These are phyloP conservation scores for Pseudogymnoascus sp. DNA, from an alignment of 2,329 filamentous ascomycete species.

Conservation along the genomic window DNA sequence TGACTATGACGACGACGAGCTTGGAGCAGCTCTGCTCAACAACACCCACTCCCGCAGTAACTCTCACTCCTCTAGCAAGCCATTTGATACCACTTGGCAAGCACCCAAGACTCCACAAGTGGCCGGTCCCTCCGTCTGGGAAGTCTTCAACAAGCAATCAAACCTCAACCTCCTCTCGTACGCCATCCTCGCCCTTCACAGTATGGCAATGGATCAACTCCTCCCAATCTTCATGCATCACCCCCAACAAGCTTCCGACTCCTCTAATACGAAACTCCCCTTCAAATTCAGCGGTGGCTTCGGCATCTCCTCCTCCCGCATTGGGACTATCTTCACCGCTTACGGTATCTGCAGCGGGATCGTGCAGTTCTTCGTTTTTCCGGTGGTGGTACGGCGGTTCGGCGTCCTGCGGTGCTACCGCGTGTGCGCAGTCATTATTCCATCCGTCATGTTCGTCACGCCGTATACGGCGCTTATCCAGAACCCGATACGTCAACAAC, in stretches of 20 bases:
- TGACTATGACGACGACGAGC: constrained; percentile 44
- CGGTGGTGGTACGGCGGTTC: constrained; percentile 59
- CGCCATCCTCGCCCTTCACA: constrained; percentile 71
- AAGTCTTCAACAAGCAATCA: constrained; percentile 68
- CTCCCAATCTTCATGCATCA: constrained; percentile 85
- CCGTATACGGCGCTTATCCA: constrained; percentile 67
- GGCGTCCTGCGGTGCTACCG: constrained; percentile 69
- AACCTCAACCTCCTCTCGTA: constrained; percentile 69
- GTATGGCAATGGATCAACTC: constrained; percentile 76
- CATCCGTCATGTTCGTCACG: constrained; percentile 68
- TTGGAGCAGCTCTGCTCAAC: constrained; percentile 46
- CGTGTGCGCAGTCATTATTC: constrained; percentile 57
- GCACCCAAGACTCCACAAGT: not conserved
- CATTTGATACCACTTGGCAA: constrained; percentile 18
- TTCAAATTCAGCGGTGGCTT: constrained; percentile 81
- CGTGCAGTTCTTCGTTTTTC: constrained; percentile 81
- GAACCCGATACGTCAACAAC: constrained; percentile 41
- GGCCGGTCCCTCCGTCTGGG: constrained; percentile 37
- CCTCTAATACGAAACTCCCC: constrained; percentile 54
- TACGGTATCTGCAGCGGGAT: constrained; percentile 74
- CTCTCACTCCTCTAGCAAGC: constrained; percentile 13
- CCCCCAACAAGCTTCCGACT: constrained; percentile 44
- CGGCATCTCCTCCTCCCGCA: constrained; percentile 60
- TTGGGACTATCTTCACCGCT: constrained; percentile 76
- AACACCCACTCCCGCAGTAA: constrained; percentile 25